Percentiles rank a stretch among this genome's conserved stretches.
Evolutionary conservation across 176 grass and related monocot species (phyloP).

Genomic region (Oryza meridionalis): DNA sequence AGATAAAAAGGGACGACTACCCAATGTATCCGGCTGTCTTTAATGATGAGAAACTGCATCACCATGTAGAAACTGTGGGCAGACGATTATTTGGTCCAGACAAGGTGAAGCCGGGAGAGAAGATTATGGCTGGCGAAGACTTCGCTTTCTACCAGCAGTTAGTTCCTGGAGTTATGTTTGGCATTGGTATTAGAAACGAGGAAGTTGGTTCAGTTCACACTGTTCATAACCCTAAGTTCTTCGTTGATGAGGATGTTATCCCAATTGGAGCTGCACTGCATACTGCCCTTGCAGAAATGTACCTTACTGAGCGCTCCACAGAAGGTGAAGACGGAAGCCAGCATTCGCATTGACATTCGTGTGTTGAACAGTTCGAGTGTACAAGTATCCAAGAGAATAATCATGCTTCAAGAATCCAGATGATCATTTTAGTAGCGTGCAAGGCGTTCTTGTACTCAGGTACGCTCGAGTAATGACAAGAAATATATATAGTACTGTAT

Average conservation of each 20-base stretch:
- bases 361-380: background rate
- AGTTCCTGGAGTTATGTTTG: conserved; percentile 72
- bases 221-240: conserved; percentile 68
- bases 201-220: conserved; percentile 59
- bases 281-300: conserved; percentile 61
- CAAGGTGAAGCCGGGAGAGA: conserved; percentile 66
- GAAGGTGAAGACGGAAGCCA: background rate
- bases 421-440: background rate
- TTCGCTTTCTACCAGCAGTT: conserved; percentile 86
- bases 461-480: background rate
- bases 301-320: conserved; percentile 44
- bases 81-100: conserved; percentile 58
- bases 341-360: background rate
- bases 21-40: conserved; percentile 81
- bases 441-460: background rate
- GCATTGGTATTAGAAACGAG: conserved; percentile 73
- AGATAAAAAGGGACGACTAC: conserved; percentile 41
- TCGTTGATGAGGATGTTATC: conserved; percentile 79
- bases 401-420: background rate
- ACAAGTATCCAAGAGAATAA: background rate
- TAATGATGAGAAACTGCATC: conserved; percentile 69
- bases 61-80: conserved; percentile 64
- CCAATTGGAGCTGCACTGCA: conserved; percentile 70
- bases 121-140: conserved; percentile 96
- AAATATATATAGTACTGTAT: background rate